A percentile compares a stretch with the other conserved stretches of the same genome.
These are phyloP conservation scores for Suhomyces atakaporum DNA, from an alignment of 1,139 yeast species.

Conservation along the genomic window DNA sequence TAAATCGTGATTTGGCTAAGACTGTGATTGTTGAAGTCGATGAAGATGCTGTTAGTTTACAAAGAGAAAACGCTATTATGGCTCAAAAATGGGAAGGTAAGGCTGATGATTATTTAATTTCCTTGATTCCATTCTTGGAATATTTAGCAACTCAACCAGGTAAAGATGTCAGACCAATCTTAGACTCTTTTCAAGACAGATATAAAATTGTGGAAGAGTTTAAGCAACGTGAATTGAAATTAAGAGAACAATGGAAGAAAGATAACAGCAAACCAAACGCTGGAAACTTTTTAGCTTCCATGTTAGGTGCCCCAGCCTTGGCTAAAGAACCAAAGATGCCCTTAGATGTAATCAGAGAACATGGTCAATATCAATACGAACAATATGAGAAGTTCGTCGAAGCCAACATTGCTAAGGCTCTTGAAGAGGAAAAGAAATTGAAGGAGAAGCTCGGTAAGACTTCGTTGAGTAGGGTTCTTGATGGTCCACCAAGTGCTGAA, in stretches of 20 bases:
- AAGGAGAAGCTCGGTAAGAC: constrained; percentile 80
- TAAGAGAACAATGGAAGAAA: constrained; percentile 66
- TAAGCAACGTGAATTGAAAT: constrained; percentile 68
- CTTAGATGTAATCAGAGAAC: constrained; percentile 85
- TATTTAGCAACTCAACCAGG: constrained; percentile 91
- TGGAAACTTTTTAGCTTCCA: constrained; percentile 54
- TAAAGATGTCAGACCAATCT: constrained; percentile 86
- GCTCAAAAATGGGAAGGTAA: constrained; percentile 85
- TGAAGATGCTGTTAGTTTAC: constrained; percentile 70
- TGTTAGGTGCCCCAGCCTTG: constrained; percentile 62
- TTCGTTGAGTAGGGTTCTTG: constrained; percentile 80
- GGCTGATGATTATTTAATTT: constrained; percentile 75
- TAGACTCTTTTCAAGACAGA: constrained; percentile 66
- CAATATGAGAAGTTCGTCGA: constrained; percentile 79
- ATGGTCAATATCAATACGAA: constrained; percentile 87
- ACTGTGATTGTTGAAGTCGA: constrained; percentile 79
- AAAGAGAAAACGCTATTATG: constrained; percentile 90
- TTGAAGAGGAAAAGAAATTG: constrained; percentile 76
- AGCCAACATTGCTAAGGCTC: constrained; percentile 86
- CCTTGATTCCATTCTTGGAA: constrained; percentile 88
- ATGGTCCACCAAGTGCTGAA: constrained; percentile 85
- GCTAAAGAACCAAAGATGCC: constrained; percentile 78
- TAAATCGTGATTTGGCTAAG: constrained; percentile 88
- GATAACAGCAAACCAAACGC: constrained; percentile 60
- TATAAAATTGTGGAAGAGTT: constrained; percentile 73